Evolutionary conservation across 768 basidiomycete species (phyloP), one percentile per base, ranked within the genome.

Genomic region (Lentinula guzmanii): DNA sequence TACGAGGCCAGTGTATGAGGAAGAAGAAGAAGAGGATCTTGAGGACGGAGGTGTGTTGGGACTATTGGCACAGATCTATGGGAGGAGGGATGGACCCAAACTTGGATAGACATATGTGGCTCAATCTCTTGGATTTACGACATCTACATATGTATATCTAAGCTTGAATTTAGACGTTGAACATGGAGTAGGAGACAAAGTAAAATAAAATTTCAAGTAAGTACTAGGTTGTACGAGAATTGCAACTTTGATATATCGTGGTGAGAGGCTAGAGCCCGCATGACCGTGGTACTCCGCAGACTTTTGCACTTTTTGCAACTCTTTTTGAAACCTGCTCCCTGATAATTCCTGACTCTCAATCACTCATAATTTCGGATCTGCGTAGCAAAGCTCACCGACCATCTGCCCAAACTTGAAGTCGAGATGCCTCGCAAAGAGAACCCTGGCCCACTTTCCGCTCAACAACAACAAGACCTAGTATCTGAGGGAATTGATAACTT

Each of bases 401-500:
- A 11, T 16, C 6, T 28, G 8, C 8, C 5, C 21, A 13, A 31
- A 13, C 48, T 6, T 52, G 15, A 37, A 33, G 31, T 11, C 52
- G 39, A 11, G 2, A 91, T 91, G 89, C 89, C 89, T 15, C 84
- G 88, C 41, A 90, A 88, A 74, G 87, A 91, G n/a, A 71, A 75
- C 0, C 75, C 79, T 34, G 81, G 80, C 0, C 77, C 77, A 0
- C 82, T 87, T 42, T 84, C 85, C 1, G 91, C 91, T 0, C 84
- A 91, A 68, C 82, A 86, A 0, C 91, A 93, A 67, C 91, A 93
- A 67, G 86, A 91, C 42, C 81, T 86, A 4, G 85, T 88, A 35
- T 88, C 90, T 3, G 89, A 91, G 50, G 91, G 93, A 1, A 91
- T 97, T 57, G 91, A 94, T 65, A 90, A 91, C 72, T 94, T 85